Percentiles rank a stretch among this genome's conserved stretches.
Conservation (phyloP, 805 yeast genomes). For the Candida silvicultrix region DNA sequence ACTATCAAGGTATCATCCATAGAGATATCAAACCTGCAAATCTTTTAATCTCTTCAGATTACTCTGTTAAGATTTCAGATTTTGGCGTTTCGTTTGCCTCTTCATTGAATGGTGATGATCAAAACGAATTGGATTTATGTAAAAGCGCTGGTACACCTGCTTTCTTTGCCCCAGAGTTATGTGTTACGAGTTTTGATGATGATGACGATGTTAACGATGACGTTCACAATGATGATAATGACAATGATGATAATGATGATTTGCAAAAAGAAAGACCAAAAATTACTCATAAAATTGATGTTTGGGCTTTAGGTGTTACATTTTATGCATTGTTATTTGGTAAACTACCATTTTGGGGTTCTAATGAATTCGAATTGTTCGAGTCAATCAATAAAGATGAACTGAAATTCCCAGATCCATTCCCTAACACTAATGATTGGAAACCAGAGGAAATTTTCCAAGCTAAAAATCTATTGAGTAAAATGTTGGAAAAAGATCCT, state of each 20-base stretch:
- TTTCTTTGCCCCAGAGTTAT: constrained; percentile 90
- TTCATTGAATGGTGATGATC: constrained; percentile 33
- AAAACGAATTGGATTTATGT: constrained; percentile 75
- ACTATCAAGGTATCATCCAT: constrained; percentile 85
- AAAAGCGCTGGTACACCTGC: constrained; percentile 99
- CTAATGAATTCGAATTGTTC: constrained; percentile 79
- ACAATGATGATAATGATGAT: too few relatives aligned
- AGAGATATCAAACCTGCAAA: constrained; percentile 97
- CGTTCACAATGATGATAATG: too few relatives aligned
- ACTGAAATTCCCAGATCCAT: constrained; percentile 52
- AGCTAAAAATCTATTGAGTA: constrained; percentile 50
- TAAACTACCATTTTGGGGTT: constrained; percentile 81
- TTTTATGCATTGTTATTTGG: constrained; percentile 86
- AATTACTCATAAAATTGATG: constrained; percentile 80
- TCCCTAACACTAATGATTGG: constrained; percentile 32
- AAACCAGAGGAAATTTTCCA: constrained; percentile 33
- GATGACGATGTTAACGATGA: too few relatives aligned
- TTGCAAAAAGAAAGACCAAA: constrained; percentile 32
- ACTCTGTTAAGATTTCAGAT: constrained; percentile 86
- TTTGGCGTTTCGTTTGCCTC: constrained; percentile 89
- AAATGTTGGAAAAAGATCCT: constrained; percentile 68
- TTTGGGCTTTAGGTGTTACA: constrained; percentile 97
- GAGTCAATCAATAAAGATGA: constrained; percentile 66
- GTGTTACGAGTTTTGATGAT: constrained; percentile 38
- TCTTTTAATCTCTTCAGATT: constrained; percentile 60